phyloP scores from a whole-genome alignment of 306 rosid genomes.

The Medicago truncatula region MtrunA17r5.0-ANR NC_053046.1:31004001-31004500 shows the following conservation, averaged over 20 bases:
- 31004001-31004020: constrained; percentile 1
- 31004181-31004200: not conserved
- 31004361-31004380: not conserved
- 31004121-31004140: not conserved
- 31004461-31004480: too few species aligned
- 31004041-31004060: constrained; percentile 1
- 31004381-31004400: too few species aligned
- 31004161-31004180: not conserved
- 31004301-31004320: not conserved
- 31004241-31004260: too few species aligned
- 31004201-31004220: too few species aligned
- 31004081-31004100: not conserved
- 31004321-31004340: too few species aligned
- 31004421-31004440: not conserved
- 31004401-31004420: too few species aligned
- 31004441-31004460: too few species aligned
- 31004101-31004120: not conserved
- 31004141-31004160: not conserved
- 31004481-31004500: too few species aligned
- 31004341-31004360: not conserved
- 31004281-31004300: not conserved
- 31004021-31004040: constrained; percentile 20
- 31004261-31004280: too few species aligned
- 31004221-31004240: too few species aligned
- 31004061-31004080: constrained; percentile 6